Base-by-base conservation (phyloP, 345 rosid species). In the Garcia nutans region DNA sequence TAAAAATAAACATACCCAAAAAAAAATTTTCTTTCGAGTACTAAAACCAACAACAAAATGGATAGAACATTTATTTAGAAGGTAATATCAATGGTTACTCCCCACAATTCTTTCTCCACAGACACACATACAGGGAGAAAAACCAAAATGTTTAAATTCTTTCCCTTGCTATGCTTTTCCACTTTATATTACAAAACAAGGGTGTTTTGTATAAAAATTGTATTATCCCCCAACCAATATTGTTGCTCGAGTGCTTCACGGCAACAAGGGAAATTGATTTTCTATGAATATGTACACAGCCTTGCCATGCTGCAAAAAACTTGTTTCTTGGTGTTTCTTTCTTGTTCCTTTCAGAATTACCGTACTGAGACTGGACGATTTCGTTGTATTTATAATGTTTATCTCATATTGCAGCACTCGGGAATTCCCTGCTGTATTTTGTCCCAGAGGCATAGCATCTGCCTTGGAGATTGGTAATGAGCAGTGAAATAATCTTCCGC, bases 401-500 rank as follows among this genome's bases (percentile, higher is more conserved):
- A 92, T 89, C 97, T 89, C 97, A 93, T 91, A 78, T 90, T 85
- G 86, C 99, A 95, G 84, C 99, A 95, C 50, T 87, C 76, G 22
- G 97, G 89, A 42, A 71, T 85, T 74, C 83, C 89, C 16, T 59
- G 82, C 50, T 49, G 91, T 76, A 92, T 73, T 77, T 91, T 95
- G 71, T 89, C 88, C 97, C 97, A 95, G 84, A 95, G 68, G 86
- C 99, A 95, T 26, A 87, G 78, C 99, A 95, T 95, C 86, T 95
- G 99, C 87, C 94, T 86, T 0, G 99, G 99, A 2, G 99, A 95
- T 83, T 95, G 99, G 80, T 95, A 95, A 78, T 95, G 99, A 24
- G 99, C 97, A 20, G 98, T 93, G 77, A 82, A 85, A 79, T 95
- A 95, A 47, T 83, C 91, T 63, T 87, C 91, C 19, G 90, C 77